These are phyloP conservation scores for Trapa incisa DNA, from an alignment of 345 rosid species.

Conservation along the genomic window DNA sequence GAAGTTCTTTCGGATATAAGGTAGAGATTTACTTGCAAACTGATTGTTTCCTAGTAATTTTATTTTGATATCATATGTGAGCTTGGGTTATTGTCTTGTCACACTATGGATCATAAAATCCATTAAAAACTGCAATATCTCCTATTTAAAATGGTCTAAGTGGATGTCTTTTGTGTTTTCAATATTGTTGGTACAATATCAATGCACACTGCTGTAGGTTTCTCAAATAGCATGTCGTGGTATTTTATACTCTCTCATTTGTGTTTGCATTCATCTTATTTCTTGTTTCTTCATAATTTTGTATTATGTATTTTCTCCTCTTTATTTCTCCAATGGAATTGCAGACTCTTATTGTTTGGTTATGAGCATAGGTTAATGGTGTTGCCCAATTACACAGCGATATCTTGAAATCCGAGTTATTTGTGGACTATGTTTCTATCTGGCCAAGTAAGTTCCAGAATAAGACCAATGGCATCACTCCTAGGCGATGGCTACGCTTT, in stretches of 20 bases:
- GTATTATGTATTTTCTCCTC: neutral
- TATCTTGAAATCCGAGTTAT: slow-evolving; percentile 74
- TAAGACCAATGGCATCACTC: slow-evolving; percentile 93
- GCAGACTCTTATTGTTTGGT: slow-evolving; percentile 1
- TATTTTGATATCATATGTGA: neutral
- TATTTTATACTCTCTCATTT: neutral
- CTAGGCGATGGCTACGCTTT: slow-evolving; percentile 92
- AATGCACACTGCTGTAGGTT: neutral
- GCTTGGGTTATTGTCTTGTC: neutral
- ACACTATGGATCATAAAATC: neutral
- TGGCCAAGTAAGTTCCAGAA: slow-evolving; percentile 96
- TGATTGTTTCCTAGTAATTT: neutral
- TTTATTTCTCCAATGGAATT: neutral
- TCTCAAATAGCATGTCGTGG: neutral
- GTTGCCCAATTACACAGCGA: slow-evolving; percentile 97
- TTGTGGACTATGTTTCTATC: slow-evolving; percentile 79
- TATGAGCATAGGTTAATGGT: slow-evolving; percentile 65
- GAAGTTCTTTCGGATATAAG: neutral
- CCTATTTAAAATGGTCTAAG: neutral
- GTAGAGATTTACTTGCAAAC: neutral
- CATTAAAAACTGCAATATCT: neutral
- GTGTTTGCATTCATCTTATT: neutral
- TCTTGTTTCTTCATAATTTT: neutral
- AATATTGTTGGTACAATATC: neutral
- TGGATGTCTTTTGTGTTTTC: neutral